Evolutionary conservation across 106 monocot species (phyloP).

Genomic region (Dactylorhiza incarnata): DNA sequence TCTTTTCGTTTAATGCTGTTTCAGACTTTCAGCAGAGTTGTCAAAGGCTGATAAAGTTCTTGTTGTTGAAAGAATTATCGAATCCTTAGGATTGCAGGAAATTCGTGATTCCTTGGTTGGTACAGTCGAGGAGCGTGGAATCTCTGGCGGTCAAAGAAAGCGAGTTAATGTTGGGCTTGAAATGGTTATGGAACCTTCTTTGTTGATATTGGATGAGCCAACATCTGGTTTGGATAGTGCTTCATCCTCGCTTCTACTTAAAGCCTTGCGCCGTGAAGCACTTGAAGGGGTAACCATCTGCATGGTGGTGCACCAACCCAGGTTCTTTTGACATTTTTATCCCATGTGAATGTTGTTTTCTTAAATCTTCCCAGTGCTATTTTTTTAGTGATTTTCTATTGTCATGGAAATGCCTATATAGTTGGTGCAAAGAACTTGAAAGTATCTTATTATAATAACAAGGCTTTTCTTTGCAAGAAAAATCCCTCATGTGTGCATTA

Average conservation of each 20-base stretch:
- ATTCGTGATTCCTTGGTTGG: slow-evolving; percentile 87
- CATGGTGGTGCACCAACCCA: slow-evolving; percentile 95
- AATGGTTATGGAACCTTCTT: slow-evolving; percentile 97
- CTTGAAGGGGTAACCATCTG: slow-evolving; percentile 94
- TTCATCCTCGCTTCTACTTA: slow-evolving; percentile 76
- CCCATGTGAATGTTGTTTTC: neutral
- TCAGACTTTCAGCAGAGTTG: slow-evolving; percentile 63
- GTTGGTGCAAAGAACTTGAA: neutral
- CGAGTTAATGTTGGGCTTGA: slow-evolving; percentile 92
- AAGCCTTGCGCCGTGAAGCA: slow-evolving; percentile 84
- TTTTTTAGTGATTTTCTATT: neutral
- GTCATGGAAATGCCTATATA: neutral
- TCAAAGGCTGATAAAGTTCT: slow-evolving; percentile 74
- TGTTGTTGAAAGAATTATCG: slow-evolving; percentile 92
- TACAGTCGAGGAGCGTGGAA: slow-evolving; percentile 91
- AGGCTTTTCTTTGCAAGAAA: too few relatives aligned
- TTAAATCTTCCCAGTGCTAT: neutral
- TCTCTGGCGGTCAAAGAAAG: slow-evolving; percentile 94
- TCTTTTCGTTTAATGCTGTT: slow-evolving; percentile 7
- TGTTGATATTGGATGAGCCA: slow-evolving; percentile 91
- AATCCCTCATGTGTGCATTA: too few relatives aligned
- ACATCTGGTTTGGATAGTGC: slow-evolving; percentile 96
- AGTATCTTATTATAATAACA: too few relatives aligned
- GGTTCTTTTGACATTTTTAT: slow-evolving; percentile 32
- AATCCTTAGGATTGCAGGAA: slow-evolving; percentile 71